Base-by-base conservation (phyloP, 176 grass and related monocot species). In the Miscanthus lutarioriparius region DNA sequence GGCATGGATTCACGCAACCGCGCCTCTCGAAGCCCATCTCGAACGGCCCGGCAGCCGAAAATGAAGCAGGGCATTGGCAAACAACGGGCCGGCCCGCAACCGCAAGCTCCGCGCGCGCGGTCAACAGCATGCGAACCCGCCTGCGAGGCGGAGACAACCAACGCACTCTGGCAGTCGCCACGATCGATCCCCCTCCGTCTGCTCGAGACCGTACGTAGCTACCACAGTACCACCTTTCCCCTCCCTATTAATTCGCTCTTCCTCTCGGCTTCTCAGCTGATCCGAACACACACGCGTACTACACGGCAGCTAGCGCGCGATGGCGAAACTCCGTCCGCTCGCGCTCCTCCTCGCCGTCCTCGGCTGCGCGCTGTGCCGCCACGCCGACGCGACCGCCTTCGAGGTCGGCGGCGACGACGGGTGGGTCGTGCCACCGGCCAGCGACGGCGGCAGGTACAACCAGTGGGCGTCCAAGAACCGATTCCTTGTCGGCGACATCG, bases 381-480 rank as follows among this genome's bases (percentile, higher is more conserved):
- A 8, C 71, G 68, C 59, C 63, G 69, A 19, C 23, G 94, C 92
- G 23, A 62, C 84, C 23, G 77, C 84, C 11, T 90, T 97, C 14
- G 92, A 97, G 27, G 92, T 94, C 72, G 94, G 92, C 12, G 94
- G 83, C 2, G 87, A 97, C 23, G 80, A 77, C 19, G 89, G 92
- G 6, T 97, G 92, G 94, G 72, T n/a, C 66, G 83, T 94, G 35
- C 92, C 94, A 27, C 63, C 87, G 35, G 26, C 48, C 3, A 87
- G 41, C 28, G 49, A 85, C 22, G 20, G 72, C 15, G 33, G 40
- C 63, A 27, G 78, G 32, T 97, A 92, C 89, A 94, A 90, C 68
- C 61, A 90, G 7, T 97, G 94, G 91, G 94, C 94, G 49, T 92
- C 94, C 82, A 84, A 89, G 61, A 97, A 92, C 85, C 90, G 94